These are phyloP conservation scores for Fusarium fujikuroi DNA, from an alignment of 2,329 filamentous ascomycete genomes.

Conservation along the genomic window DNA sequence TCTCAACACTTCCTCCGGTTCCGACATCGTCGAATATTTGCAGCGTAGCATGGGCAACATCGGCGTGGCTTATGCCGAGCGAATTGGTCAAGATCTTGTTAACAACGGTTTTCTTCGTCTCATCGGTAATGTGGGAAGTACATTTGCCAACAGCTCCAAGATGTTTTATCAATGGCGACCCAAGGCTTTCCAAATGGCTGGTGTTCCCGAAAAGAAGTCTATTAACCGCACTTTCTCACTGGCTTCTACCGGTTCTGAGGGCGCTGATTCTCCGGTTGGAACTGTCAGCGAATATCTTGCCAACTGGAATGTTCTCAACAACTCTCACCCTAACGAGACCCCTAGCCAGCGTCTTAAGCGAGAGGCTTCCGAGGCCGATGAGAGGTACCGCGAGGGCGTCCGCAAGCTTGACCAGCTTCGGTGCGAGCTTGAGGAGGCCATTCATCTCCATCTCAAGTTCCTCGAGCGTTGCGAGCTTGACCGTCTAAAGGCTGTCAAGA, in stretches of 20 bases:
- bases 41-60: constrained; percentile 87
- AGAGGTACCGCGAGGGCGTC: constrained; percentile 89
- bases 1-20: constrained; percentile 88
- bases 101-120: constrained; percentile 86
- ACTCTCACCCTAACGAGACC: constrained; percentile 92
- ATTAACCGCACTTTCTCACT: constrained; percentile 80
- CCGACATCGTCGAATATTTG: constrained; percentile 95
- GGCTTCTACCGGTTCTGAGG: constrained; percentile 66
- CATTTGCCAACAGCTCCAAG: constrained; percentile 96
- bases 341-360: constrained; percentile 85
- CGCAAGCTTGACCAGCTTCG: constrained; percentile 88
- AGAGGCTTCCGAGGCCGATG: constrained; percentile 90
- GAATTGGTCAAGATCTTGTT: constrained; percentile 93
- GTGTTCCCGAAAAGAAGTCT: constrained; percentile 87
- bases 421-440: constrained; percentile 95
- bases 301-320: constrained; percentile 88
- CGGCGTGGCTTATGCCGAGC: constrained; percentile 90
- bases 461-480: constrained; percentile 98
- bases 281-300: constrained; percentile 89
- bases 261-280: constrained; percentile 80
- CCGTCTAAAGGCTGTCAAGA: constrained; percentile 96
- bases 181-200: constrained; percentile 88
- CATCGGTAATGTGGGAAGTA: constrained; percentile 92
- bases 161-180: constrained; percentile 98
- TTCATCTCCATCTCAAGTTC: constrained; percentile 91